Base-by-base conservation (phyloP, 345 rosid species). In the Citrus unshiu region DNA sequence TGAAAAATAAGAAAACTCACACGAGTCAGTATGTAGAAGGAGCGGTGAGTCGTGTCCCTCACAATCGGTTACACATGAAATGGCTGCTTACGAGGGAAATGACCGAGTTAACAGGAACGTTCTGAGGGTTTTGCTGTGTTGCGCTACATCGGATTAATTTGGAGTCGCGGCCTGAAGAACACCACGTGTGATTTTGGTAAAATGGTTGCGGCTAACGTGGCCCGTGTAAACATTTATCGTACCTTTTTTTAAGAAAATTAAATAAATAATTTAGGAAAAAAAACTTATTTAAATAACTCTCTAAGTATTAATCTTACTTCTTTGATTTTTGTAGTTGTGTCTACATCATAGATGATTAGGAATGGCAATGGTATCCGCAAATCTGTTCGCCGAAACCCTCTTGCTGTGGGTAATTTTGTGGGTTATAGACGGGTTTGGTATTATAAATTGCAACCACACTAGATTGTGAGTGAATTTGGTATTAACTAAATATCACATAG, bases 311-410 rank as follows among this genome's bases (percentile, higher is more conserved):
- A 12, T 43, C 16, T 13, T 12, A 43, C 14, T 43, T 43, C 51
- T 12, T 43, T 43, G 16, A 3, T 12, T 12, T 12, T 43, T 43
- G 4, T 43, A 43, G 3, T 43, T 9, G 51, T 35, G 0, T 35
- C 37, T 35, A 35, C 37, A 6, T 5, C 7, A 35, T 35, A 35
- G 0, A 35, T 35, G 37, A 35, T 35, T 35, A 35, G 1, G 1
- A 0, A 35, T 35, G 1, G 1, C 0, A 35, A 35, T 35, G 1
- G 1, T 35, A 35, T 35, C 0, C 0, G 1, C 0, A 35, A 35
- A 35, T 0, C 0, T 6, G 1, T 5, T 35, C 37, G 7, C 6
- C 7, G 0, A 35, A 35, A 35, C 1, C 0, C 37, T 6, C 7
- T 0, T 0, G 6, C 0, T 5, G 37, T 35, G 37, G 37, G 37